Evolutionary conservation across 169 alveolate species (phyloP), one percentile per base, ranked within the genome.

Genomic region (Plasmodium cynomolgi): DNA sequence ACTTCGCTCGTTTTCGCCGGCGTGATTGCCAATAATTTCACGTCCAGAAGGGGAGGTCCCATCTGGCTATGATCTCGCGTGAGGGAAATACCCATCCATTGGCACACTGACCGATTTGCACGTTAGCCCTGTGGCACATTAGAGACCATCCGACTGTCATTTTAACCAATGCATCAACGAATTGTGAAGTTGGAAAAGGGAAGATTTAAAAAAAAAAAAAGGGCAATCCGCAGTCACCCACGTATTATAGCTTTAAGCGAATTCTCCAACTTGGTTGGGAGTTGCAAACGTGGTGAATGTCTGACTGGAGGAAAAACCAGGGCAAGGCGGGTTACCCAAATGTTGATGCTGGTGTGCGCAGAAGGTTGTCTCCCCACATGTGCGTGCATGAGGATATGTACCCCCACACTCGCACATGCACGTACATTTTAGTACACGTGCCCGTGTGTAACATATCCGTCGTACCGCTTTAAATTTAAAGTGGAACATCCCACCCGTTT

Each of bases 1-100:
- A 90, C 97, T 71, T 96, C 98, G 8, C 97, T 97, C 58, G 98
- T 97, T 54, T 97, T 98, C 88, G 98, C 97, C 13, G 84, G 95
- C 23, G 95, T 96, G 83, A 96, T 98, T 93, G 86, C 95, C 44
- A 72, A 68, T 29, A 68, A 39, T 37, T 95, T 95, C 82, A 94
- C 97, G 20, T 93, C 95, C 56, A 54, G 83, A 2, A 47, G 34
- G 9, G 98, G 98, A 11, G 98, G 98, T 1, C 97, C 98, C 15
- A 77, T 92, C 79, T 96, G 97, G 97, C 83, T 96, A 39, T 80
- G 26, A 81, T 68, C 2, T 8, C 5, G n/a, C 41, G 6, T 26
- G 15, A n/a, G 31, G 15, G 37, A 68, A 20, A 8, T 26, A 20
- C 77, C 77, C 77, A 1, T 13, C 77, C 6, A 26, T 68, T 68